Evolutionary conservation across 257 asterid species (phyloP), one percentile per base, ranked within the genome.

Genomic region (Haberlea rhodopensis): DNA sequence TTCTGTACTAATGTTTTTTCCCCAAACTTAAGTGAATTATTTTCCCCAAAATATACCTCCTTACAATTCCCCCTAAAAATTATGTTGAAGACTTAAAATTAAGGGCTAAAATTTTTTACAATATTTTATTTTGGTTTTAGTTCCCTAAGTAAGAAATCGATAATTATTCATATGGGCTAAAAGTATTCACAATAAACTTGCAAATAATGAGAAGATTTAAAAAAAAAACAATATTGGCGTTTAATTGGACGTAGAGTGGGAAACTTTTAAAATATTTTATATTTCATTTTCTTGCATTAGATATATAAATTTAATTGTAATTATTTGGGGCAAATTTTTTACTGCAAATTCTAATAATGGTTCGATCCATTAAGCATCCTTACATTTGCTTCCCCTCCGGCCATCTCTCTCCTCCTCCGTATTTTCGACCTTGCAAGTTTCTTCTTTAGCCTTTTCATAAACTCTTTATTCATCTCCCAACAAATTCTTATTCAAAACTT

Each of bases 371-470:
- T 54, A 72, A 67, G 71, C 60, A 45, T 63, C 77, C n/a, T n/a
- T n/a, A 57, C 85, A 84, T 82, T 82, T 63, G 79, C 77, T 81
- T 65, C 65, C 79, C 72, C 28, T n/a, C 53, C 63, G 62, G 49
- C 73, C 21, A 43, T 6, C 23, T 16, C 24, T 58, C 71, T 55
- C 74, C n/a, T n/a, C n/a, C 71, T 68, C 78, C 69, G 75, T 75
- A 63, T 76, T 68, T 80, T 85, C 81, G 86, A 85, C 86, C 79
- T 76, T 69, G 69, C 76, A 68, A 80, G 8, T 76, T 73, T 76
- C 86, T 67, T 76, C 75, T 77, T 62, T 76, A 23, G 52, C 69
- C 58, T 80, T 63, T 24, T 62, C 75, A 63, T 22, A 25, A 25
- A 32, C 15, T 63, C 77, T 71, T 68, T 76, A 77, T 73, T 65